Percentiles rank a stretch among this genome's conserved stretches.
phyloP scores from a whole-genome alignment of 768 basidiomycete genomes.

The Amanita pseudoporphyria region DNA sequence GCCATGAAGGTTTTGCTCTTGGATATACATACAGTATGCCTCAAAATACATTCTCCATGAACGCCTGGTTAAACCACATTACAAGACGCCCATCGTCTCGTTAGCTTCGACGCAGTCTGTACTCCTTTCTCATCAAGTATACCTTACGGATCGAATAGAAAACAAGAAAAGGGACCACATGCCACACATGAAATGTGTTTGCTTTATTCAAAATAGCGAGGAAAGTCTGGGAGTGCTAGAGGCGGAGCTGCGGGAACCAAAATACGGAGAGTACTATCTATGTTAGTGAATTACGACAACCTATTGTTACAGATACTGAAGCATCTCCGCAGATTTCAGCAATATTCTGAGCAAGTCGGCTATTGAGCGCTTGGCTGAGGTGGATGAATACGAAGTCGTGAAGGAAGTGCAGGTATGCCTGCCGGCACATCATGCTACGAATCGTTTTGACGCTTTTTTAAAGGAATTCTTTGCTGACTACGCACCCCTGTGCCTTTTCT shows the following conservation, averaged over 20 bases:
- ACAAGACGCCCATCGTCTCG: constrained; percentile 92
- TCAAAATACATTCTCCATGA: not conserved
- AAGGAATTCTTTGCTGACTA: constrained; percentile 99
- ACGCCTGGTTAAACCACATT: not conserved
- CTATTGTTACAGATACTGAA: constrained; percentile 15
- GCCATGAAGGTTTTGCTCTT: constrained; percentile 96
- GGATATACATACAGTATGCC: constrained; percentile 82
- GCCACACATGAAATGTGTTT: constrained; percentile 96
- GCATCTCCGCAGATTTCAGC: constrained; percentile 75
- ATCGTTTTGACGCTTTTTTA: not conserved
- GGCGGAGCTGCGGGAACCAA: constrained; percentile 78
- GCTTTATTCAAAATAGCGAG: constrained; percentile 79
- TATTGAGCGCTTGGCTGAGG: constrained; percentile 89
- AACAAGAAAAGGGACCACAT: constrained; percentile 86
- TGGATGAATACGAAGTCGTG: constrained; percentile 94
- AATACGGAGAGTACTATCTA: constrained; percentile 97
- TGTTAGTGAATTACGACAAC: constrained; percentile 70
- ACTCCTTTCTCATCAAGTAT: constrained; percentile 90
- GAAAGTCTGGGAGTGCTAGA: constrained; percentile 78
- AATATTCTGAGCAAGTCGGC: constrained; percentile 82
- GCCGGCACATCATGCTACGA: not conserved
- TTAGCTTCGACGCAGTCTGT: constrained; percentile 91
- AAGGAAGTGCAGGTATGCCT: constrained; percentile 86
- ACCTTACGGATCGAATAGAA: constrained; percentile 96
- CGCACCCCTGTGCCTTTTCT: constrained; percentile 76